Base-by-base conservation (phyloP, 2,329 filamentous ascomycete genomes). In the Nemania serpens region DNA sequence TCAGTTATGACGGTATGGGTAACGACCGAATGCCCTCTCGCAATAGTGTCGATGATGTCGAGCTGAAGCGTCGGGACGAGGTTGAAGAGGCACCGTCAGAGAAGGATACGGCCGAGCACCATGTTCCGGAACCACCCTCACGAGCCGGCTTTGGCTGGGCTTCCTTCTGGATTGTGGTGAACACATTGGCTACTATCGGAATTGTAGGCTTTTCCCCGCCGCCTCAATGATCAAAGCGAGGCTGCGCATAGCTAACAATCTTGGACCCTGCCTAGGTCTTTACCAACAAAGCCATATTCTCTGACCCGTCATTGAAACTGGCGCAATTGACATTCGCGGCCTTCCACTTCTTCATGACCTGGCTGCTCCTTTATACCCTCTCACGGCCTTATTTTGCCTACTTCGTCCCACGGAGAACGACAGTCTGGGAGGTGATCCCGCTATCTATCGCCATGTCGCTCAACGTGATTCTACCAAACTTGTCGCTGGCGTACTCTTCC, bases 241-340 rank as follows among this genome's bases (percentile, higher is more conserved):
- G 34, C n/a, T 47, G 2, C 10, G 13, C 13, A 13, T 54, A 48
- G 50, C 54, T 59, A 55, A 63, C 49, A 10, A 17, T 45, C 22
- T 34, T 58, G 29, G 47, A 52, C 47, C 29, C 29, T 43, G 17
- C n/a, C 12, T 42, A 88, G 85, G 85, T 90, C 69, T 89, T 89
- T 71, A 87, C 85, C 43, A 90, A 90, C 77, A 90, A 90, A 74
- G 82, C 82, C 64, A 88, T 90, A 73, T 90, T 90, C 76, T 83
- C 83, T 22, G 83, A 88, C 63, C 82, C 83, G 15, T 82, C 80
- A 13, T 79, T 88, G 69, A 85, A 85, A 70, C 79, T 85, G 33
- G 82, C 81, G 61, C 87, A 90, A 73, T 81, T 89, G 52, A 83
- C 84, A 37, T 90, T 90, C 69, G 87, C 87, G 50, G 79, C 84